Evolutionary conservation across 257 asterid species (phyloP), one percentile per base, ranked within the genome.

Genomic region (Solanum chilense): DNA sequence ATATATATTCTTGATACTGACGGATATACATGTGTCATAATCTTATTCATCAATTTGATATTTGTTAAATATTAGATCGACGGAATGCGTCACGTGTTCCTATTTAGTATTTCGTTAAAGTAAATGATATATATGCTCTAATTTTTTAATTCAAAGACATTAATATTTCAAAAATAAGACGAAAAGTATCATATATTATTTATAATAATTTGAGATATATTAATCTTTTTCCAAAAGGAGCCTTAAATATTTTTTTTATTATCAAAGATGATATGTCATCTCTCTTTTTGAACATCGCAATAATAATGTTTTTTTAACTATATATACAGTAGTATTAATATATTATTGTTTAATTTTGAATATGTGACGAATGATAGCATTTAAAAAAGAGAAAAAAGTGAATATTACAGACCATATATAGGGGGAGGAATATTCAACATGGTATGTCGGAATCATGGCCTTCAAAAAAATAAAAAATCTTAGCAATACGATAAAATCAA

Each of bases 191-290:
- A 5, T 5, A 5, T 37, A 37, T 1, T 1, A 37, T 37, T 35
- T 37, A 37, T 37, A 37, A 37, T 37, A 37, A 6, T 37, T 37
- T 2, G 0, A 37, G 1, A 37, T 6, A 37, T 37, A 37, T 37
- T 37, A 5, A 37, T 37, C 7, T 37, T 37, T 37, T 37, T 6
- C 7, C 0, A 1, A 6, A 35, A 33, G 5, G 5, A 3, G 5
- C 5, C 35, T 41, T 0, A 6, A 56, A 4, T 1, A 4, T 1
- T 0, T 49, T 16, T 0, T 52, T 52, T 0, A 16, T 16, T 16
- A 6, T 7, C n/a, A 52, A 18, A 52, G 49, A 29, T 27, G 75
- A 68, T 31, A 9, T 5, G 77, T 15, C 44, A 70, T 29, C 4
- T 70, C 77, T 31, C 77, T 15, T 70, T 68, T 6, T 8, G 5